Percentiles rank a stretch among this genome's conserved stretches.
Conservation (phyloP, 148 eudicot species). For the Euryodendron excelsum region DNA sequence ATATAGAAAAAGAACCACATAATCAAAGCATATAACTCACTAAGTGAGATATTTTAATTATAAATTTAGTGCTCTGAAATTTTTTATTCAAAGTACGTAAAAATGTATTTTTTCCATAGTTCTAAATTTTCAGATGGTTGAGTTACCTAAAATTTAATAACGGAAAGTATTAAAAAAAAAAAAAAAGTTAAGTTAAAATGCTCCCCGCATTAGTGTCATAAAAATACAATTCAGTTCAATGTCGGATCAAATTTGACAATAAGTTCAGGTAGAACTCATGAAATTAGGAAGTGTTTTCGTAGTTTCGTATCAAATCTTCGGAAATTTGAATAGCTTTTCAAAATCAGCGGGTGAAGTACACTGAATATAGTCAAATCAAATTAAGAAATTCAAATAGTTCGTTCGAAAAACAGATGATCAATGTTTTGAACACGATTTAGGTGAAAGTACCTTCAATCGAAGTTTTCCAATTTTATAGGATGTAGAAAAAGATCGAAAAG, state of each 20-base stretch:
- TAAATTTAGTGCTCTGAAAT: not conserved
- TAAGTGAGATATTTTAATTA: not conserved
- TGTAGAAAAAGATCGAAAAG: not conserved
- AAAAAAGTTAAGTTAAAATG: not conserved
- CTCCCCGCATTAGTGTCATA: not conserved
- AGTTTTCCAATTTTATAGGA: not conserved
- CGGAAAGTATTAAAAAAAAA: not conserved
- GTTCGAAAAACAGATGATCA: not conserved
- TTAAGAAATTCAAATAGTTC: not conserved
- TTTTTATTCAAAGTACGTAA: too few species aligned
- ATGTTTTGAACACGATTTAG: too few species aligned
- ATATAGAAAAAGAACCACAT: not conserved
- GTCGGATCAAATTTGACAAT: not conserved
- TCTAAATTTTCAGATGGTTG: too few species aligned
- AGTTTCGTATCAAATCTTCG: not conserved
- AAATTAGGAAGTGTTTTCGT: not conserved
- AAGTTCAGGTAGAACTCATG: not conserved
- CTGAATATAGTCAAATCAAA: not conserved
- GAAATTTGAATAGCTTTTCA: not conserved
- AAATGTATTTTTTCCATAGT: not conserved
- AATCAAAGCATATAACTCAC: not conserved
- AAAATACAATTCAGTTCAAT: not conserved
- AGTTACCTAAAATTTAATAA: not conserved
- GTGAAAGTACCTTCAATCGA: not conserved
- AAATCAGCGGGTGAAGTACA: not conserved